Evolutionary conservation across 1,139 yeast genomes (phyloP).

Genomic region (Yamadazyma membranifaciens): DNA sequence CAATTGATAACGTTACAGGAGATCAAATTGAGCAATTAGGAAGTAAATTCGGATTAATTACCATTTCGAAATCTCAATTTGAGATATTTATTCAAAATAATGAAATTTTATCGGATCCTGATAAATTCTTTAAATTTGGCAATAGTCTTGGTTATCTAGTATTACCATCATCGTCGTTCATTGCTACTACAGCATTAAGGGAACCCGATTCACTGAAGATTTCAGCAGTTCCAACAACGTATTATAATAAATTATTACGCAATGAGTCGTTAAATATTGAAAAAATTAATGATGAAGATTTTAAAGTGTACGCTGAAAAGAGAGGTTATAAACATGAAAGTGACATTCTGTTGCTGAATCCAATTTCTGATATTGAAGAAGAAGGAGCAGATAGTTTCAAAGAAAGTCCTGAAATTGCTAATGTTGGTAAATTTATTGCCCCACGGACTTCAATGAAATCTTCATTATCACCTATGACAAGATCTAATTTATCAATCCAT

Average conservation of each 20-base stretch:
- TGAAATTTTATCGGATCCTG: slow-evolving; percentile 21
- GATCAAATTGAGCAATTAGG: slow-evolving; percentile 14
- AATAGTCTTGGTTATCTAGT: slow-evolving; percentile 46
- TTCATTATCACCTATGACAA: slow-evolving; percentile 15
- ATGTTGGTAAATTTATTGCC: slow-evolving; percentile 17
- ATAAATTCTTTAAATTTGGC: slow-evolving; percentile 32
- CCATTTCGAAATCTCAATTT: slow-evolving; percentile 41
- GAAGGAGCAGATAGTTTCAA: slow-evolving; percentile 2
- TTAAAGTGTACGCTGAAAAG: slow-evolving; percentile 44
- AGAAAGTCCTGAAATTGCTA: slow-evolving; percentile 16
- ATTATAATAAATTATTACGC: slow-evolving; percentile 56
- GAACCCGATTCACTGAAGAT: slow-evolving; percentile 57
- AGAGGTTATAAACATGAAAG: slow-evolving; percentile 44
- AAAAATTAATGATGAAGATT: slow-evolving; percentile 44
- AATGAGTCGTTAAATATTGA: slow-evolving; percentile 44
- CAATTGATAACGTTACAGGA: slow-evolving; percentile 15
- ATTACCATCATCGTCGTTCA: slow-evolving; percentile 53
- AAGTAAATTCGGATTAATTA: slow-evolving; percentile 32
- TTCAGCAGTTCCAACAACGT: slow-evolving; percentile 61
- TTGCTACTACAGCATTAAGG: slow-evolving; percentile 59
- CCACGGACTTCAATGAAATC: slow-evolving; percentile 4
- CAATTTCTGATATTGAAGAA: slow-evolving; percentile 13
- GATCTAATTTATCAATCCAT: slow-evolving; percentile 33
- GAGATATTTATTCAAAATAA: slow-evolving; percentile 18
- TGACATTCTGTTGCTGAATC: slow-evolving; percentile 17